A percentile compares a stretch with the other conserved stretches of the same genome.
These are phyloP conservation scores for Helichrysum umbraculigerum DNA, from an alignment of 129 eudicot species.

Conservation along the genomic window DNA sequence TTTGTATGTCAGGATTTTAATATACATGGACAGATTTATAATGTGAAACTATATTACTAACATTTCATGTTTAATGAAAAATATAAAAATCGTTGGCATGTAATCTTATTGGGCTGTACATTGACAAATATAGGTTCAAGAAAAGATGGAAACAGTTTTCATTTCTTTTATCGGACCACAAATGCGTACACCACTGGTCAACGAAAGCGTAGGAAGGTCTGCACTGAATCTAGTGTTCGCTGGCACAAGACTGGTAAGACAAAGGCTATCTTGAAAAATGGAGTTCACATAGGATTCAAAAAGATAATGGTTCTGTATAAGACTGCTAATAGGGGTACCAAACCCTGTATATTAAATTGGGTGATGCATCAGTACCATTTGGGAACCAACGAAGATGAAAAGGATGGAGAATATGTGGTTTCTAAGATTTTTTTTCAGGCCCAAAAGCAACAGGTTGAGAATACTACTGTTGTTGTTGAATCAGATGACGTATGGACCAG, in stretches of 20 bases:
- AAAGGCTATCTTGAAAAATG: constrained; percentile 53
- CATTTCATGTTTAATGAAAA: background rate
- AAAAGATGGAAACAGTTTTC: constrained; percentile 69
- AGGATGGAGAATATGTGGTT: constrained; percentile 68
- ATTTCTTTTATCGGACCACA: constrained; percentile 66
- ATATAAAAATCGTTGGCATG: too few species aligned
- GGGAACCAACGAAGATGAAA: constrained; percentile 72
- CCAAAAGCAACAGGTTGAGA: constrained; percentile 30
- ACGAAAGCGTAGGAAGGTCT: constrained; percentile 76
- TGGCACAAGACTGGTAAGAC: constrained; percentile 99
- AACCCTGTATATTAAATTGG: constrained; percentile 70
- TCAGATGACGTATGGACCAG: constrained; percentile 24
- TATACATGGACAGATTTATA: background rate
- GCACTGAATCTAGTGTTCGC: constrained; percentile 45
- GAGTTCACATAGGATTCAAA: constrained; percentile 64
- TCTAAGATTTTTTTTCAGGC: constrained; percentile 71
- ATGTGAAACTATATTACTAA: background rate
- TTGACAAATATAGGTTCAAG: constrained; percentile 48
- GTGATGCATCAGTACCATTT: constrained; percentile 94
- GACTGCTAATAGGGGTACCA: constrained; percentile 44
- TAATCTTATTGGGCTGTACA: background rate
- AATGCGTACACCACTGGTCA: constrained; percentile 80
- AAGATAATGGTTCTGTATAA: constrained; percentile 85
- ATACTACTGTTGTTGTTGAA: constrained; percentile 20
- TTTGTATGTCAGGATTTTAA: background rate